Evolutionary conservation across 106 monocot species (phyloP).

Genomic region (Acorus calamus): DNA sequence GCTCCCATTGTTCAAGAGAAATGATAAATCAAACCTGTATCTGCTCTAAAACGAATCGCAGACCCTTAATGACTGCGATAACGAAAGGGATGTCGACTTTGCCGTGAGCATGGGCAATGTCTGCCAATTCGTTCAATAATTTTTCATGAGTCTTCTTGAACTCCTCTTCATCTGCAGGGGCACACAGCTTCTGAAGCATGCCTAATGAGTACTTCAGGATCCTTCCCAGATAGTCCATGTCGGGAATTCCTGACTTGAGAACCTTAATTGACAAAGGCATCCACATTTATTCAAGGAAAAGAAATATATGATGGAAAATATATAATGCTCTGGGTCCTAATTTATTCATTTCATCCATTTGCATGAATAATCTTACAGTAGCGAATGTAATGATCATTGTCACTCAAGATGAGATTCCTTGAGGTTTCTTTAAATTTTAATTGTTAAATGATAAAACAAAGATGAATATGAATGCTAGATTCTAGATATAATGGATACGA

Average conservation of each 20-base stretch:
- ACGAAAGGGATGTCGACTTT: slow-evolving; percentile 39
- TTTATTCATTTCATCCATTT: too few relatives aligned
- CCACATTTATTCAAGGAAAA: too few relatives aligned
- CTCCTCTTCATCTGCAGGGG: slow-evolving; percentile 66
- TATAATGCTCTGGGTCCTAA: too few relatives aligned
- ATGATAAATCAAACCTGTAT: slow-evolving; percentile 51
- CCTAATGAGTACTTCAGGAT: slow-evolving; percentile 70
- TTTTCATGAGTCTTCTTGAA: slow-evolving; percentile 57
- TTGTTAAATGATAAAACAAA: too few relatives aligned
- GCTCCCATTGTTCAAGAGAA: background rate
- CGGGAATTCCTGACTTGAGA: slow-evolving; percentile 52
- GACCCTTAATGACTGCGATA: slow-evolving; percentile 58
- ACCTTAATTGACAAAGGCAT: slow-evolving; percentile 28
- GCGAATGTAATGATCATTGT: too few relatives aligned
- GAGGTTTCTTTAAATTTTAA: too few relatives aligned
- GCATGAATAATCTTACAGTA: too few relatives aligned
- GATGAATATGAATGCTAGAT: too few relatives aligned
- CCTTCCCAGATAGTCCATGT: slow-evolving; percentile 66
- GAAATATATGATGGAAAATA: too few relatives aligned
- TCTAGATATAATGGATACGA: too few relatives aligned
- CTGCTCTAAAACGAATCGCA: slow-evolving; percentile 83
- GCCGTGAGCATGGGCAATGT: slow-evolving; percentile 31
- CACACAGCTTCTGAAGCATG: slow-evolving; percentile 53
- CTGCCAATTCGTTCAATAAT: slow-evolving; percentile 46
- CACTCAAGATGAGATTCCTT: too few relatives aligned